Percentiles rank a stretch among this genome's conserved stretches.
Evolutionary conservation across 2,329 filamentous ascomycete genomes (phyloP).

Genomic region (Colletotrichum noveboracense): DNA sequence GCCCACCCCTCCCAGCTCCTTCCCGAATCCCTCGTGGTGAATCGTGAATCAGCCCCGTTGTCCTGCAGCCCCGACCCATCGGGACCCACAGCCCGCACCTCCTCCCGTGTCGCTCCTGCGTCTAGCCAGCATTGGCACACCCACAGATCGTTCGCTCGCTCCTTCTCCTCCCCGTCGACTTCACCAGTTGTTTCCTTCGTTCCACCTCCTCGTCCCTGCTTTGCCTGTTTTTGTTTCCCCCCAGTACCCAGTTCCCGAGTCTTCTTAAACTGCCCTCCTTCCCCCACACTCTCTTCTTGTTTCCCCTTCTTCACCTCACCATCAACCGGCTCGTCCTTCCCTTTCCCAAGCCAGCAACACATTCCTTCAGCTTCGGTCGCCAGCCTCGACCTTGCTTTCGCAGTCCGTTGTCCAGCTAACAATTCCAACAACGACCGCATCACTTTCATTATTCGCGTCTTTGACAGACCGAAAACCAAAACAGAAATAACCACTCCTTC

Average conservation of each 20-base stretch:
- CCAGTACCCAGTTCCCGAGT: background rate
- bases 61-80: constrained; percentile 4
- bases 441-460: constrained; percentile 51
- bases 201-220: background rate
- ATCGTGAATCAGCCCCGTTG: constrained; percentile 14
- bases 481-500: constrained; percentile 10
- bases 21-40: constrained; percentile 16
- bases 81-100: constrained; percentile 6
- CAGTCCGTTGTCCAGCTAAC: constrained; percentile 12
- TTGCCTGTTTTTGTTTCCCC: background rate
- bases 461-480: constrained; percentile 51
- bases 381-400: constrained; percentile 23
- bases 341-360: constrained; percentile 16
- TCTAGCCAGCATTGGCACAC: background rate
- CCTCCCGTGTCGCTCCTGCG: background rate
- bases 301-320: constrained; percentile 17
- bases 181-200: constrained; percentile 15
- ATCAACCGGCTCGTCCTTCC: constrained; percentile 18
- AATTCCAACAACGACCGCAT: constrained; percentile 36
- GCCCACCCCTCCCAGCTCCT: background rate
- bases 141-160: background rate
- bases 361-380: constrained; percentile 24
- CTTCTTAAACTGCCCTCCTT: constrained; percentile 22
- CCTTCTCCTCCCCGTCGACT: constrained; percentile 10
- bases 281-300: constrained; percentile 9